Percentiles rank a stretch among this genome's conserved stretches.
These are phyloP conservation scores for Bothriochloa decipiens DNA, from an alignment of 176 grass and related monocot genomes.

Conservation along the genomic window DNA sequence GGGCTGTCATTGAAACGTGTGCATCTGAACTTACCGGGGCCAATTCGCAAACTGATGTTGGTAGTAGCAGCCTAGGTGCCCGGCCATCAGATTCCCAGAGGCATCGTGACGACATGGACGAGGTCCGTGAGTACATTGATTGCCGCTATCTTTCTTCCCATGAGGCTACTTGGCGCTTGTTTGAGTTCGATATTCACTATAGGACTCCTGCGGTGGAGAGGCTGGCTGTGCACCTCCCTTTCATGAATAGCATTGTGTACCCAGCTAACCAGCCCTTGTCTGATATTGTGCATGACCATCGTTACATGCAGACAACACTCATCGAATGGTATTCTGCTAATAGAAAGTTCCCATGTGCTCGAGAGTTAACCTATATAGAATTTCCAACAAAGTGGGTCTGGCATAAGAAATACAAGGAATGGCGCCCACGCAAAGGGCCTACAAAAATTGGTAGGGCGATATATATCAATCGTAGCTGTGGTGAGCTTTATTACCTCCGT, in stretches of 20 bases:
- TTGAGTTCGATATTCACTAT: slow-evolving; percentile 41
- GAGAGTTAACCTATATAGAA: slow-evolving; percentile 26
- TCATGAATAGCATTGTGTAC: slow-evolving; percentile 12
- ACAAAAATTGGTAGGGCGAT: slow-evolving; percentile 25
- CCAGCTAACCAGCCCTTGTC: neutral
- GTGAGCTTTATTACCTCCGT: slow-evolving; percentile 37
- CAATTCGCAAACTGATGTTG: too few species aligned
- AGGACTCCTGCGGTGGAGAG: slow-evolving; percentile 30
- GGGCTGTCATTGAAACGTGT: neutral
- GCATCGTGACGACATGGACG: neutral
- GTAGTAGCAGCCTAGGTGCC: too few species aligned
- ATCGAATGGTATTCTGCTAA: slow-evolving; percentile 29
- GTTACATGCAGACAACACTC: neutral
- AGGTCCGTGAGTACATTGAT: slow-evolving; percentile 1
- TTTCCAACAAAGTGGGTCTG: slow-evolving; percentile 28
- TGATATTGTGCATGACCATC: neutral
- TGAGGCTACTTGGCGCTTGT: neutral
- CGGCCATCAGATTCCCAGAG: neutral
- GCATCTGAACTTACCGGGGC: too few species aligned
- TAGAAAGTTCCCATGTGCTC: neutral
- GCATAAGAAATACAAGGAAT: neutral
- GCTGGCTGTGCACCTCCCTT: slow-evolving; percentile 15
- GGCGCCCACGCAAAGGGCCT: neutral
- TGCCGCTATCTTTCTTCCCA: neutral
- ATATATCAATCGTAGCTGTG: slow-evolving; percentile 24